Evolutionary conservation across 1,284 basidiomycete species (phyloP), one percentile per base, ranked within the genome.

Genomic region (Cryptococcus sp.): DNA sequence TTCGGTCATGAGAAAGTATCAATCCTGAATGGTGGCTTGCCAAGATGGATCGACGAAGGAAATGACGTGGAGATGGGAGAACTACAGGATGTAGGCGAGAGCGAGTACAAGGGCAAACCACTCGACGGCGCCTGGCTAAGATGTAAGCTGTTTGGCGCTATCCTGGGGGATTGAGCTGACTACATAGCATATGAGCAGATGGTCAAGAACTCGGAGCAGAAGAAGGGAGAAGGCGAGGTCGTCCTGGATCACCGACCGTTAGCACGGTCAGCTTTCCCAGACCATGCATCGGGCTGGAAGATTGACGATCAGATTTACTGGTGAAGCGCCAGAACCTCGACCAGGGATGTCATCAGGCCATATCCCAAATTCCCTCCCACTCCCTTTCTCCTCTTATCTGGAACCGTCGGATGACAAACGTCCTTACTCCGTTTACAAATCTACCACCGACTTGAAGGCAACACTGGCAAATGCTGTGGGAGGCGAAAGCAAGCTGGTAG

Each of bases 11-110:
- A 80, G 41, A 85, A 84, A 44, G 88, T 91, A 4, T 90, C 87
- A 55, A 82, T 96, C 16, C 79, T 97, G 10, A 83, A 97, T 70
- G 93, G 92, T 18, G 92, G 92, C 23, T 80, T 97, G 11, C 89
- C 89, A 18, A 78, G 82, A 34, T 98, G 91, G 89, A 79, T 84
- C 55, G 81, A 80, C 28, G 85, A 89, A 66, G 85, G 85, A 4
- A 76, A 82, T 16, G 78, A 82, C 7, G 69, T 84, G n/a, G 86
- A 86, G 52, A 73, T 73, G n/a, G 79, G 80, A 5, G 57, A 67
- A 16, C 52, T 62, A 3, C 48, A 42, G 11, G 55, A 60, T 19
- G 37, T 54, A 22, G 60, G 53, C 4, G 50, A 55, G 44, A 60
- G 54, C 46, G 62, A 67, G 47, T 69, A 69, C 40, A 40, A 41